These are phyloP conservation scores for Phoma sp. DNA, from an alignment of 2,329 filamentous ascomycete genomes.

Conservation along the genomic window DNA sequence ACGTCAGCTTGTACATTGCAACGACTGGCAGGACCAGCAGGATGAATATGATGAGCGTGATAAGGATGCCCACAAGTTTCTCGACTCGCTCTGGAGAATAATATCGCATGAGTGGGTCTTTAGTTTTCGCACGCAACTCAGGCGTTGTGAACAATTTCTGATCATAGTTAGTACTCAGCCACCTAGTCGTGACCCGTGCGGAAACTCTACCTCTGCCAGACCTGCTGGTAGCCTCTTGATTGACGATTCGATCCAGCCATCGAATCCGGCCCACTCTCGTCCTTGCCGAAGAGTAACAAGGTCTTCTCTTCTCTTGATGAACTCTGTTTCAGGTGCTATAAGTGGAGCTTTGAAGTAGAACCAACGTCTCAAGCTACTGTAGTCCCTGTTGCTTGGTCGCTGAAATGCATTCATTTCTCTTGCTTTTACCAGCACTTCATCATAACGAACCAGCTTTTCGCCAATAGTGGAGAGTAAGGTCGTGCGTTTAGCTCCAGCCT, in stretches of 20 bases:
- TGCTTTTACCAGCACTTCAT: constrained; percentile 44
- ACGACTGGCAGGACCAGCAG: constrained; percentile 48
- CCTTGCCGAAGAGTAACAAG: constrained; percentile 43
- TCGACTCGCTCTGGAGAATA: constrained; percentile 42
- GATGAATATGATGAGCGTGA: constrained; percentile 48
- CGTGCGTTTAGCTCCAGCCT: not conserved
- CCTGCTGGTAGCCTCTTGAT: constrained; percentile 16
- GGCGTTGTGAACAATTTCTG: constrained; percentile 43
- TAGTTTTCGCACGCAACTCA: constrained; percentile 40
- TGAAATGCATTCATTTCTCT: constrained; percentile 43
- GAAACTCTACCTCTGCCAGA: too few relatives aligned
- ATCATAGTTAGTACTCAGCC: not conserved
- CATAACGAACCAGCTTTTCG: constrained; percentile 29
- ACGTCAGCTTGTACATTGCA: constrained; percentile 45
- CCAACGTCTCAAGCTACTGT: constrained; percentile 40
- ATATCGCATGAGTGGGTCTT: constrained; percentile 34
- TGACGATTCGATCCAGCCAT: constrained; percentile 41
- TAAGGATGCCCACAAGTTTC: constrained; percentile 44
- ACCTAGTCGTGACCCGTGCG: not conserved
- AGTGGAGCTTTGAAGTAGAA: constrained; percentile 38
- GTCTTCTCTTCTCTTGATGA: constrained; percentile 45
- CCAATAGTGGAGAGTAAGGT: constrained; percentile 21
- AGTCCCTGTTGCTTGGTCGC: constrained; percentile 42
- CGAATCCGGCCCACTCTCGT: constrained; percentile 47
- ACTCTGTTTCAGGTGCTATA: constrained; percentile 27